Evolutionary conservation across 805 yeast species (phyloP).

Genomic region (Nakazawaea populi): DNA sequence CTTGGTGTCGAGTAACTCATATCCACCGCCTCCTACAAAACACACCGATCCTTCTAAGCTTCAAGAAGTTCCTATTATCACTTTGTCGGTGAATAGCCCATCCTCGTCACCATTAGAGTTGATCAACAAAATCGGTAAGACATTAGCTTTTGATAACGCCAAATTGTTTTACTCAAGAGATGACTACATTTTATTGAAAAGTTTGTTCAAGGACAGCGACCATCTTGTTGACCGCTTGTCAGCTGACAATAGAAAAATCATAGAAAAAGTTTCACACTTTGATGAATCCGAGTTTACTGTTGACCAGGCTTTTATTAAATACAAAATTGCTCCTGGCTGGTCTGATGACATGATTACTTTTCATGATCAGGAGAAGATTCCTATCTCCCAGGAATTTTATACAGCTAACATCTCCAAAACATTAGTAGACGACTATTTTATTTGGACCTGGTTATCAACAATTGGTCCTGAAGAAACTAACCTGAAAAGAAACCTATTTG

Average conservation of each 20-base stretch:
- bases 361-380: background rate
- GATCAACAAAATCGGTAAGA: constrained; percentile 48
- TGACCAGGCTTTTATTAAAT: constrained; percentile 30
- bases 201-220: constrained; percentile 53
- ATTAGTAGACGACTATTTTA: constrained; percentile 78
- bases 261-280: constrained; percentile 30
- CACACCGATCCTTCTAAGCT: constrained; percentile 16
- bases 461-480: constrained; percentile 69
- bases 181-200: constrained; percentile 69
- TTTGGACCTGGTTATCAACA: constrained; percentile 87
- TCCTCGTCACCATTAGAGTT: constrained; percentile 52
- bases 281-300: constrained; percentile 27
- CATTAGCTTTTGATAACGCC: constrained; percentile 64
- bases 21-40: constrained; percentile 60
- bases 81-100: constrained; percentile 31
- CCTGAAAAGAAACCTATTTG: constrained; percentile 61
- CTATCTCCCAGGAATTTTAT: constrained; percentile 24
- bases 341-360: constrained; percentile 21
- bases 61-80: constrained; percentile 31
- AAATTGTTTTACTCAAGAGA: constrained; percentile 68
- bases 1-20: constrained; percentile 55
- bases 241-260: constrained; percentile 61
- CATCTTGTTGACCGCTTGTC: constrained; percentile 62
- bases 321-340: constrained; percentile 29
- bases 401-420: constrained; percentile 52